Conservation (phyloP, 768 basidiomycete genomes). For the Russula griseocarnosa region DNA sequence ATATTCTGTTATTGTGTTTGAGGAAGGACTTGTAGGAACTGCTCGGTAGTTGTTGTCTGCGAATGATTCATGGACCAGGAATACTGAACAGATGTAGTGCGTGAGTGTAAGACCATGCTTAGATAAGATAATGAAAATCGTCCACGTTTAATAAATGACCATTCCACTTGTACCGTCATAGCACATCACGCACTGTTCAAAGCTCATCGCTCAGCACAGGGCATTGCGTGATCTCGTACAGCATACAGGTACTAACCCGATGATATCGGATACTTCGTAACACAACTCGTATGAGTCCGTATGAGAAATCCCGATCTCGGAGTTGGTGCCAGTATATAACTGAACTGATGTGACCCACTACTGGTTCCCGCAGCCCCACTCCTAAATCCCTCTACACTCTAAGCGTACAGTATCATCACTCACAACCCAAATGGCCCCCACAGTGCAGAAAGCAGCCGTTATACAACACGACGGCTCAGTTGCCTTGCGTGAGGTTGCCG, state of each 20-base stretch:
- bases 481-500: slow-evolving; percentile 12
- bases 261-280: too few species aligned
- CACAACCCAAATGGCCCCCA: slow-evolving; percentile 9
- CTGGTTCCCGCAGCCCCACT: neutral
- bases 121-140: neutral
- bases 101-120: neutral
- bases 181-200: too few species aligned
- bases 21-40: slow-evolving; percentile 7
- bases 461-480: slow-evolving; percentile 13
- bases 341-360: too few species aligned
- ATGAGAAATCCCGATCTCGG: too few species aligned
- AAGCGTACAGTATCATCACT: neutral
- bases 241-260: too few species aligned
- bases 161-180: too few species aligned
- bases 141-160: too few species aligned
- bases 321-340: too few species aligned
- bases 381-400: neutral
- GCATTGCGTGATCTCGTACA: too few species aligned
- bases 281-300: too few species aligned
- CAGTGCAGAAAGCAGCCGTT: slow-evolving; percentile 9
- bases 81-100: neutral
- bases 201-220: too few species aligned
- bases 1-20: neutral
- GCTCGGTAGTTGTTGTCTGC: neutral
- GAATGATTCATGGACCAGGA: neutral